Percentiles rank a stretch among this genome's conserved stretches.
These are phyloP conservation scores for Populus tomentosa DNA, from an alignment of 441 rosid genomes.

Conservation along the genomic window DNA sequence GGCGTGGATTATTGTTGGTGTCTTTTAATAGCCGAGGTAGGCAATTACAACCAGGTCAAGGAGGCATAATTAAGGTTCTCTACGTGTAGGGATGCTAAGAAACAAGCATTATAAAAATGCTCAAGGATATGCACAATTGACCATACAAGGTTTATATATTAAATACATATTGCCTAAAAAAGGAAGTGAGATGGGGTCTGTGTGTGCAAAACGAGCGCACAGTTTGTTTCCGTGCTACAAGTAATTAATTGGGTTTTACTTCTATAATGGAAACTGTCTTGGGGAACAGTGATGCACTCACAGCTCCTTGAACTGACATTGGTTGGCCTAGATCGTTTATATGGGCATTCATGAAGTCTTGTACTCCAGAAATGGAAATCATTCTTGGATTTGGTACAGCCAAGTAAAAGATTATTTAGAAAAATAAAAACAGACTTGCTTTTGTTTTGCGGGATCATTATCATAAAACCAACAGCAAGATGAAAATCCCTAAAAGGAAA, in stretches of 20 bases:
- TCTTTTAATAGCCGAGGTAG: background rate
- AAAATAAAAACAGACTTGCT: background rate
- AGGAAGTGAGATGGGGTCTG: constrained; percentile 22
- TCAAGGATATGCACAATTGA: constrained; percentile 23
- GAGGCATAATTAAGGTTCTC: constrained; percentile 9
- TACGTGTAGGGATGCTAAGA: constrained; percentile 34
- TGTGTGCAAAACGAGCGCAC: background rate
- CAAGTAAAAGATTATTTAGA: background rate
- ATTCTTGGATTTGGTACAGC: constrained; percentile 26
- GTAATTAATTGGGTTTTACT: background rate
- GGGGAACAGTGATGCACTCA: constrained; percentile 19
- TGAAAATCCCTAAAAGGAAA: background rate
- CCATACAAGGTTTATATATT: constrained; percentile 16
- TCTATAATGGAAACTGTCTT: constrained; percentile 12
- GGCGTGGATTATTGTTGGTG: constrained; percentile 7
- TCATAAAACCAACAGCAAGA: background rate
- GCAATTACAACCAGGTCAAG: constrained; percentile 6
- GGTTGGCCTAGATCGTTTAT: constrained; percentile 18
- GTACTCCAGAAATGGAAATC: constrained; percentile 14
- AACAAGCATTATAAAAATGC: constrained; percentile 33
- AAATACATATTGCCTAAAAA: constrained; percentile 10
- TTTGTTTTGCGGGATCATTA: background rate
- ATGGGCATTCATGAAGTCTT: constrained; percentile 16
- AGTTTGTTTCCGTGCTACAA: background rate
- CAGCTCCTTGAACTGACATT: constrained; percentile 7